Evolutionary conservation across 306 rosid species (phyloP), one percentile per base, ranked within the genome.

Genomic region (Vachellia collinsii): DNA sequence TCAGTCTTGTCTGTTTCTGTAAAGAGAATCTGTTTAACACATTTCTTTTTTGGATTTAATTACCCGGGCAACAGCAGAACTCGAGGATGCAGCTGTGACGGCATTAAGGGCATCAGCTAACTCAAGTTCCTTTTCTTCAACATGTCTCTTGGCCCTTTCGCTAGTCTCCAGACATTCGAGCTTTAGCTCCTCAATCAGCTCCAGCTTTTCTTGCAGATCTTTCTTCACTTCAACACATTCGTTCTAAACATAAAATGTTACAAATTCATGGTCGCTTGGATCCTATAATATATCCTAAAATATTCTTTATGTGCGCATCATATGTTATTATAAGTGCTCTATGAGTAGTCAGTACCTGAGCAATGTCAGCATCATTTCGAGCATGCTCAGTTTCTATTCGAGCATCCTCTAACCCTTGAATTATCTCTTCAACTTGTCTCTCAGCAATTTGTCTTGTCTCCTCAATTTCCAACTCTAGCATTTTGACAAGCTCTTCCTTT

Each of bases 241-340:
- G n/a, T 66, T 66, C 72, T 38, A 66, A 9, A 19, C 72, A 66
- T 12, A 37, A 37, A 56, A 56, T n/a, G 68, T 29, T 65, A 65
- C 46, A 37, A 37, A 65, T 65, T 37, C 16, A 36, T 37, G 20
- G 70, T 38, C 46, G 7, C 46, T 41, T 6, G 16, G 4, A 17
- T 11, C 11, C 44, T 37, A 37, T 46, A 36, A 17, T 36, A n/a
- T 23, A 37, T 37, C 10, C 68, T 62, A 29, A 62, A 62, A 29
- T 29, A 29, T 29, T 62, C n/a, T 12, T 62, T 29, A 62, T 12
- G 67, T 64, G 20, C 70, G 38, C 46, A 65, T 36, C 17, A 65
- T 14, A 65, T 56, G 20, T 56, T 56, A 56, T 8, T 8, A 8
- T 56, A 56, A 56, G 8, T n/a, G 63, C 61, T n/a, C 3, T 54